A percentile compares a stretch with the other conserved stretches of the same genome.
Evolutionary conservation across 768 basidiomycete species (phyloP).

Genomic region (Boletus sp.): DNA sequence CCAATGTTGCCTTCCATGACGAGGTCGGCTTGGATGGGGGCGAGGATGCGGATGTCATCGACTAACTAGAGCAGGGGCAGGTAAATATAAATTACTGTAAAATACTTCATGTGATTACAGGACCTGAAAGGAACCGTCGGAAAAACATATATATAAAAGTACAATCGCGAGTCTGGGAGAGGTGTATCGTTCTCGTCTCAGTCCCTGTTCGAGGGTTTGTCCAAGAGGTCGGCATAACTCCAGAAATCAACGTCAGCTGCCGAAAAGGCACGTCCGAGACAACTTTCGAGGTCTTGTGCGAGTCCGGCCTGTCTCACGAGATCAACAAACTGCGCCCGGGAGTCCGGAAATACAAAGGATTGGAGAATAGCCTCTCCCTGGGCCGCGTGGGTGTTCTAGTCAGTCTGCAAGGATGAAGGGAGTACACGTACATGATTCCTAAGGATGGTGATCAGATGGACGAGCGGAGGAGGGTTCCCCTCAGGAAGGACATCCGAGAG

Average conservation of each 20-base stretch:
- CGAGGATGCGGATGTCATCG: conserved; percentile 3
- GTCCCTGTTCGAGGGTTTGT: neutral
- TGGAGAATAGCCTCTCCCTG: conserved; percentile 57
- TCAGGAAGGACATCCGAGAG: conserved; percentile 8
- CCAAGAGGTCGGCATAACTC: conserved; percentile 48
- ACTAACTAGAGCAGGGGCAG: neutral
- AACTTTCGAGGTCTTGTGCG: conserved; percentile 26
- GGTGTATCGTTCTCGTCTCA: neutral
- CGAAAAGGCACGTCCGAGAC: conserved; percentile 28
- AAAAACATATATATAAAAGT: neutral
- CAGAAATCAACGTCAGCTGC: conserved; percentile 58
- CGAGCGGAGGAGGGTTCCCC: conserved; percentile 30
- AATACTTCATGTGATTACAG: conserved; percentile 6
- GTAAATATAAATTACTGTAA: neutral
- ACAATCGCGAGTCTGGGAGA: neutral
- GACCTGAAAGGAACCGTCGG: neutral
- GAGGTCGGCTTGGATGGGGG: neutral
- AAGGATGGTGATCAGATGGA: conserved; percentile 50
- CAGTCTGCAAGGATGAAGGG: neutral
- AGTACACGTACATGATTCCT: conserved; percentile 53
- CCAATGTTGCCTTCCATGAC: neutral
- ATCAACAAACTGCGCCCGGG: conserved; percentile 62
- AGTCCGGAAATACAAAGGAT: conserved; percentile 71
- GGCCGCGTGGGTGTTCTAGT: conserved; percentile 8
- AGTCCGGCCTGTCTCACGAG: conserved; percentile 50